Percentiles rank a stretch among this genome's conserved stretches.
phyloP scores from a whole-genome alignment of 2,329 filamentous ascomycete genomes.

The Xylariales sp. region DNA sequence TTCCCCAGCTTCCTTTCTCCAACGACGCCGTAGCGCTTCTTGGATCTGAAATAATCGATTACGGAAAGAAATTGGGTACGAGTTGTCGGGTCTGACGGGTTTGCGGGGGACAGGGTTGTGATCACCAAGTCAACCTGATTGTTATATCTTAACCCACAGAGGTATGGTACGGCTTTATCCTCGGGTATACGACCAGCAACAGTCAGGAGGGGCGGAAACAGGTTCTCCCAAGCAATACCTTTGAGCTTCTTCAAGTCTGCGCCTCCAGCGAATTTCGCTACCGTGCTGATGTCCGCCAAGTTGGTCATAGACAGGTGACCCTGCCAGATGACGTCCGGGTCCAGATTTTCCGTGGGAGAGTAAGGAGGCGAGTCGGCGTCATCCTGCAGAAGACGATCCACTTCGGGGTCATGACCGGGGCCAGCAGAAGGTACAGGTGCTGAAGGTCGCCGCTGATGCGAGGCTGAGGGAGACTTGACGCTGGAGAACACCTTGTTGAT shows the following conservation, averaged over 20 bases:
- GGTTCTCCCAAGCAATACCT: constrained; percentile 60
- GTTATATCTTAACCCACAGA: constrained; percentile 81
- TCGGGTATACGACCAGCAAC: constrained; percentile 79
- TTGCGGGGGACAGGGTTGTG: constrained; percentile 59
- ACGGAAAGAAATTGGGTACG: constrained; percentile 65
- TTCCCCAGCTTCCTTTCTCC: constrained; percentile 69
- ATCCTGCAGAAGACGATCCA: constrained; percentile 84
- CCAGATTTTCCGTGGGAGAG: constrained; percentile 70
- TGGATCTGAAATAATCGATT: constrained; percentile 81
- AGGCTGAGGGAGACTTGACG: constrained; percentile 67
- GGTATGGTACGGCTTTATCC: constrained; percentile 81
- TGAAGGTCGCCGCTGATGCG: constrained; percentile 43
- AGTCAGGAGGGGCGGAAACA: constrained; percentile 66
- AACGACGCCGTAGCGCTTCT: constrained; percentile 83
- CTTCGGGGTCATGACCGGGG: constrained; percentile 75
- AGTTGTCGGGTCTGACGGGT: constrained; percentile 54
- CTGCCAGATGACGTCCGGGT: constrained; percentile 73
- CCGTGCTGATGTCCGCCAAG: constrained; percentile 69
- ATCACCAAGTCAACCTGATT: constrained; percentile 80
- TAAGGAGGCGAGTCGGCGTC: constrained; percentile 78
- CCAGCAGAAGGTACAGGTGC: constrained; percentile 43
- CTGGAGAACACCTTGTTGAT: constrained; percentile 82
- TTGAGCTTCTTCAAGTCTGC: constrained; percentile 64
- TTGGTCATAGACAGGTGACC: constrained; percentile 73
- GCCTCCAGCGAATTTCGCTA: constrained; percentile 80